Base-by-base conservation (phyloP, 768 basidiomycete genomes). In the Tricholoma matsutake region DNA sequence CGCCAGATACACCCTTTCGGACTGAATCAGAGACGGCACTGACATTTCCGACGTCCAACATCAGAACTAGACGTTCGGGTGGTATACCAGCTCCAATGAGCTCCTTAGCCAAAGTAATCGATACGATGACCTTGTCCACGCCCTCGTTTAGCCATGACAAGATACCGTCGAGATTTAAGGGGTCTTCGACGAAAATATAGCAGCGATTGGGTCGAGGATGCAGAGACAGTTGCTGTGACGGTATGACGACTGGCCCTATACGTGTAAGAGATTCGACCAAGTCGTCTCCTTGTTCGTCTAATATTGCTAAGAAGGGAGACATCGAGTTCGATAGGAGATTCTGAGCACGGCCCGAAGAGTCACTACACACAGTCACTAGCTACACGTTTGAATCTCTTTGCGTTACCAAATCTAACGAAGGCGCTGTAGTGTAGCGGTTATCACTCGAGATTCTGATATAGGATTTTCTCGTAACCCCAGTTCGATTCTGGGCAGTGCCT, bases 11-110 rank as follows among this genome's bases (percentile, higher is more conserved):
- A 16, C 84, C 86, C 65, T 79, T 85, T 29, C 89, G 85, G 55
- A 91, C 79, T 63, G 81, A 87, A 71, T 92, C 89, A 4, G 89
- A 85, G 35, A 94, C 86, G 16, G 90, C 86, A 65, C 83, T 89
- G 63, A 85, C 84, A 64, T 86, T 88, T 59, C 79, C 85, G 31
- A 86, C 86, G 64, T 91, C 90, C 60, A 96, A 81, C 29, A 92
- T 81, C 56, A 97, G 81, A 47, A 92, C 71, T 57, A 98, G 76
- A 16, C 94, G 83, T 20, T 90, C 82, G 2, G 86, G 73, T 2
- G 92, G 90, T 29, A 96, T 75, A 29, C 68, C 66, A 56, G 77
- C 64, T n/a, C 82, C 86, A 49, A 90, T 83, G 51, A 91, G 78
- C 54, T 84, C 84, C 70, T 85, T 86, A 31, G 83, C 89, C 67